Conservation (phyloP, 306 rosid genomes). For the Bauhinia variegata region DNA sequence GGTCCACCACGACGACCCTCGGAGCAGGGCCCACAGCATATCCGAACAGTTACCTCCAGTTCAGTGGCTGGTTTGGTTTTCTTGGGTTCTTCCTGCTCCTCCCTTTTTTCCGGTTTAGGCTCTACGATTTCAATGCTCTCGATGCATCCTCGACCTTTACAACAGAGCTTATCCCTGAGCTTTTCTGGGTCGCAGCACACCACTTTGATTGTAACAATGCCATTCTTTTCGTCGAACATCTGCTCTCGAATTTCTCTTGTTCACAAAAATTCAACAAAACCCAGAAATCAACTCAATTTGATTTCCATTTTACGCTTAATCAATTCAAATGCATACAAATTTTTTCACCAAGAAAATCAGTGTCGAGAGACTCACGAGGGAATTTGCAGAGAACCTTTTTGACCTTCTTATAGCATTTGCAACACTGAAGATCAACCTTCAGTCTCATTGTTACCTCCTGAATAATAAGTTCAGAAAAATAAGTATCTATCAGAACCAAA, state of each 20-base stretch:
- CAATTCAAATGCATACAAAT: background rate
- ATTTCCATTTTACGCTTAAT: background rate
- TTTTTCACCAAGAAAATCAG: background rate
- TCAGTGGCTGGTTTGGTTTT: too few species aligned
- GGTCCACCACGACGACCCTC: too few species aligned
- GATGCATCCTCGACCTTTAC: slow-evolving; percentile 60
- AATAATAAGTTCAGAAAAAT: slow-evolving; percentile 16
- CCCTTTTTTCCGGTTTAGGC: too few species aligned
- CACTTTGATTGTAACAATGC: slow-evolving; percentile 62
- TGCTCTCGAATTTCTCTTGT: slow-evolving; percentile 86
- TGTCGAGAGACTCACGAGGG: slow-evolving; percentile 67
- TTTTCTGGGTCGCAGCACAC: slow-evolving; percentile 79
- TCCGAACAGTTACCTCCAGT: too few species aligned
- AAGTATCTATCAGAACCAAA: background rate
- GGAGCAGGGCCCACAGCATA: too few species aligned
- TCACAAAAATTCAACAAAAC: slow-evolving; percentile 41
- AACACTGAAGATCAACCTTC: slow-evolving; percentile 73
- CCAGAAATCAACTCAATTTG: slow-evolving; percentile 42
- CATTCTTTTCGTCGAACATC: slow-evolving; percentile 59
- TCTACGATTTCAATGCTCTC: slow-evolving; percentile 68
- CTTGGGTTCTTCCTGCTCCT: too few species aligned
- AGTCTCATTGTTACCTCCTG: slow-evolving; percentile 65
- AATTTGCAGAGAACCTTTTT: slow-evolving; percentile 75
- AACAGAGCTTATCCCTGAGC: slow-evolving; percentile 59
- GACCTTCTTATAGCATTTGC: slow-evolving; percentile 72